Evolutionary conservation across 169 alveolate genomes (phyloP).

Genomic region (Plasmodium malariae): DNA sequence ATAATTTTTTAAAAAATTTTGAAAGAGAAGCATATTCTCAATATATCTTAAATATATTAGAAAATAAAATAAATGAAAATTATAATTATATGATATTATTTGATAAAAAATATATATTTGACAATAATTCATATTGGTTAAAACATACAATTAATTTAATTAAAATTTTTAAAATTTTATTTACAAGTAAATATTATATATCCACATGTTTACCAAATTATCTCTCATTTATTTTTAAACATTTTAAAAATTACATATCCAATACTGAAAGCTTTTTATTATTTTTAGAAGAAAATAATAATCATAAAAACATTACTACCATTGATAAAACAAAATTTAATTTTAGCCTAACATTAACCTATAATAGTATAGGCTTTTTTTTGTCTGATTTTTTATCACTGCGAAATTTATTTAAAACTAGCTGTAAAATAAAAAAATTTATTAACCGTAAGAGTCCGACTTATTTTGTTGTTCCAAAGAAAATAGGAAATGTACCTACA

Average conservation of each 20-base stretch:
- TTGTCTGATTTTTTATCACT: conserved; percentile 65
- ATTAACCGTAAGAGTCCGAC: conserved; percentile 14
- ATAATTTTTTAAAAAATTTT: conserved; percentile 68
- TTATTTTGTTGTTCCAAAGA: background rate
- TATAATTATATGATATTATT: conserved; percentile 50
- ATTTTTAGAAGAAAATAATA: conserved; percentile 34
- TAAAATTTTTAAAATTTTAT: conserved; percentile 66
- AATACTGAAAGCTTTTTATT: conserved; percentile 55
- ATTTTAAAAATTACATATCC: conserved; percentile 55
- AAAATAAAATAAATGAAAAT: conserved; percentile 66
- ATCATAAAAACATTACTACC: background rate
- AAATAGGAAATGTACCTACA: conserved; percentile 32
- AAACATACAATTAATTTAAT: conserved; percentile 73
- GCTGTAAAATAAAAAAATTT: conserved; percentile 7
- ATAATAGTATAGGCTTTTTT: conserved; percentile 70
- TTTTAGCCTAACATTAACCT: conserved; percentile 74
- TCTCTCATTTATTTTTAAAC: conserved; percentile 67
- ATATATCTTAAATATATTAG: conserved; percentile 69
- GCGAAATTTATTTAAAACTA: conserved; percentile 51
- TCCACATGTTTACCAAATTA: conserved; percentile 39
- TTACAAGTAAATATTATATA: conserved; percentile 70
- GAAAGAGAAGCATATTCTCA: conserved; percentile 65
- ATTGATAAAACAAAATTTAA: conserved; percentile 6
- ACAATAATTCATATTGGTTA: conserved; percentile 71
- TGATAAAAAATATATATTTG: conserved; percentile 75